Percentiles rank a stretch among this genome's conserved stretches.
Conservation (phyloP, 163 green algal species). For the Scenedesmus sp. region DNA sequence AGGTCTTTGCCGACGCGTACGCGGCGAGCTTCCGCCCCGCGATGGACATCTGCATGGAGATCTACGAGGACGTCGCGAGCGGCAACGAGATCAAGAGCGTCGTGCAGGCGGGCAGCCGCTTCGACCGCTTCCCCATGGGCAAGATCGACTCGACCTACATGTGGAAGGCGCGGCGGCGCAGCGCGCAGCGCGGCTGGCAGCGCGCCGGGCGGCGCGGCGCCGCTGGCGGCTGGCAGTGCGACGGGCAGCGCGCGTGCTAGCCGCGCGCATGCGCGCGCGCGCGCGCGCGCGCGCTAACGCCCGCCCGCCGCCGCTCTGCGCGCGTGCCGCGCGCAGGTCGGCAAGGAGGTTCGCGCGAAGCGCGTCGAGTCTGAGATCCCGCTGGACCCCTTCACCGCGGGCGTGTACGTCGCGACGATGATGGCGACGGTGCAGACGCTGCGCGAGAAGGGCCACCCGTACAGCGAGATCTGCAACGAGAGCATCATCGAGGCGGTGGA, state of each 20-base stretch:
- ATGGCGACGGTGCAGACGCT: slow-evolving; percentile 91
- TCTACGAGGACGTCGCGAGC: slow-evolving; percentile 98
- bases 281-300: no score
- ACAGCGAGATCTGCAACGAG: slow-evolving; percentile 97
- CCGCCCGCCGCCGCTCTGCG: neutral
- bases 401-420: slow-evolving; percentile 98
- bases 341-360: slow-evolving; percentile 84
- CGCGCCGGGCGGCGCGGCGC: no score
- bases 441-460: slow-evolving; percentile 61
- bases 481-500: slow-evolving; percentile 99
- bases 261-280: no score
- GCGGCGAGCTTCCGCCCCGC: slow-evolving; percentile 83
- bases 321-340: slow-evolving; percentile 51
- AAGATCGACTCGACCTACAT: slow-evolving; percentile 99
- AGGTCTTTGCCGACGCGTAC: slow-evolving; percentile 92
- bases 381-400: slow-evolving; percentile 98
- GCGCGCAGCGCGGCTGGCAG: no score
- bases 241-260: no score
- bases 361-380: slow-evolving; percentile 91
- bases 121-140: slow-evolving; percentile 98
- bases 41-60: slow-evolving; percentile 98
- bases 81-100: slow-evolving; percentile 99
- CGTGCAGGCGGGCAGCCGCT: slow-evolving; percentile 88
- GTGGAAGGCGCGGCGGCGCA: slow-evolving; percentile 86
- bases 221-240: no score